Evolutionary conservation across 257 asterid genomes (phyloP).

Genomic region (Fraxinus excelsior): DNA sequence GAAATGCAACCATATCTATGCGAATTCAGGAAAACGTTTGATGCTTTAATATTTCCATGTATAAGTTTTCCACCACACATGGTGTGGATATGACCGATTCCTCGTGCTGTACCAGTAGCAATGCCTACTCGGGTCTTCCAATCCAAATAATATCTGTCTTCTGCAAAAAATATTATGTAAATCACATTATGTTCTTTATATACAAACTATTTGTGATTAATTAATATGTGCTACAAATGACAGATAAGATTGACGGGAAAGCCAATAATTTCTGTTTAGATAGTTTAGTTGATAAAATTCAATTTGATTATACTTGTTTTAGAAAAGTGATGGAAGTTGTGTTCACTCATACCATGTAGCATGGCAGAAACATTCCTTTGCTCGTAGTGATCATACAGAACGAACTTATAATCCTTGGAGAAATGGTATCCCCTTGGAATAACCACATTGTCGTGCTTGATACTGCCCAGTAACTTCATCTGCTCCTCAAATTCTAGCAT

Average conservation of each 20-base stretch:
- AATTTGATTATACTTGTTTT: too few species aligned
- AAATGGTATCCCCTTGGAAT: conserved; percentile 1
- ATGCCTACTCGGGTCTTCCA: conserved; percentile 58
- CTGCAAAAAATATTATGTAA: conserved; percentile 28
- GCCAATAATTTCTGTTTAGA: too few species aligned
- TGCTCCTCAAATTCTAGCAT: conserved; percentile 7
- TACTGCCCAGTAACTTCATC: conserved; percentile 10
- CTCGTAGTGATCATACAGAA: conserved; percentile 1
- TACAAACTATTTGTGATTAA: too few species aligned
- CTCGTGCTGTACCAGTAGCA: conserved; percentile 48
- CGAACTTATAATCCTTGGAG: not conserved
- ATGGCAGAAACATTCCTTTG: not conserved
- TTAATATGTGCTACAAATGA: too few species aligned
- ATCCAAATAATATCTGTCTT: conserved; percentile 50
- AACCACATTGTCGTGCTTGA: conserved; percentile 18
- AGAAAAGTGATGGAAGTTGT: conserved; percentile 18
- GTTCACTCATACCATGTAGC: conserved; percentile 8
- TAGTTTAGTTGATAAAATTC: too few species aligned
- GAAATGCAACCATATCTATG: conserved; percentile 47
- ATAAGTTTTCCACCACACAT: conserved; percentile 49
- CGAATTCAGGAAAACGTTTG: conserved; percentile 61
- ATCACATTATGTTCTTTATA: too few species aligned
- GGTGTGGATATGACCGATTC: conserved; percentile 56
- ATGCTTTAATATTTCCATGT: conserved; percentile 69
- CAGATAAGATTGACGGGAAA: too few species aligned